Conservation (phyloP, 2,329 filamentous ascomycete species). For the Monosporascus cannonballus region DNA sequence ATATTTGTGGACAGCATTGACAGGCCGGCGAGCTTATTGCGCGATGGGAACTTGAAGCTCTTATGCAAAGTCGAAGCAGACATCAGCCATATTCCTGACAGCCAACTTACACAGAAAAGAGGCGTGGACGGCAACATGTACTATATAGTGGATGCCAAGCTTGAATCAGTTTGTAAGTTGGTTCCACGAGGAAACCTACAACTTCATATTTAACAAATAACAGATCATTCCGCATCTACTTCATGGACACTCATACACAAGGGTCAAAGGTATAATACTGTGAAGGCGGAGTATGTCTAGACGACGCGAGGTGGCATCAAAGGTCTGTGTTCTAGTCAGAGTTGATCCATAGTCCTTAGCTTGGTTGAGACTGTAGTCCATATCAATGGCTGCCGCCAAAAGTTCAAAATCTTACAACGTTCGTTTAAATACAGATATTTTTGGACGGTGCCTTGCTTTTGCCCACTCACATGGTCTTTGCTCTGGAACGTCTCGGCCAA, state of each 20-base stretch:
- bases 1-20: neutral
- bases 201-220: neutral
- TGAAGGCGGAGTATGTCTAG: neutral
- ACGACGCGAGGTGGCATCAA: too few species aligned
- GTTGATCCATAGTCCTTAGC: too few species aligned
- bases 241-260: neutral
- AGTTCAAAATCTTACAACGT: too few species aligned
- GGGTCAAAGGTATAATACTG: neutral
- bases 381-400: too few species aligned
- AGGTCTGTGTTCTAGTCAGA: neutral
- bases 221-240: neutral
- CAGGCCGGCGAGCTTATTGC: neutral
- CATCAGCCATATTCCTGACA: neutral
- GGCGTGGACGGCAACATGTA: neutral
- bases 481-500: too few species aligned
- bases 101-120: neutral
- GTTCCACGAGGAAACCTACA: neutral
- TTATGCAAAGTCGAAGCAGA: neutral
- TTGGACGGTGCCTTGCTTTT: too few species aligned
- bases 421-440: too few species aligned
- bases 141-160: neutral
- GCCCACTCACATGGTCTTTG: too few species aligned
- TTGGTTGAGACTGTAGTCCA: too few species aligned
- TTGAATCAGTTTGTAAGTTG: neutral
- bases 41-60: neutral